Base-by-base conservation (phyloP, 106 monocot species). In the Acorus calamus region DNA sequence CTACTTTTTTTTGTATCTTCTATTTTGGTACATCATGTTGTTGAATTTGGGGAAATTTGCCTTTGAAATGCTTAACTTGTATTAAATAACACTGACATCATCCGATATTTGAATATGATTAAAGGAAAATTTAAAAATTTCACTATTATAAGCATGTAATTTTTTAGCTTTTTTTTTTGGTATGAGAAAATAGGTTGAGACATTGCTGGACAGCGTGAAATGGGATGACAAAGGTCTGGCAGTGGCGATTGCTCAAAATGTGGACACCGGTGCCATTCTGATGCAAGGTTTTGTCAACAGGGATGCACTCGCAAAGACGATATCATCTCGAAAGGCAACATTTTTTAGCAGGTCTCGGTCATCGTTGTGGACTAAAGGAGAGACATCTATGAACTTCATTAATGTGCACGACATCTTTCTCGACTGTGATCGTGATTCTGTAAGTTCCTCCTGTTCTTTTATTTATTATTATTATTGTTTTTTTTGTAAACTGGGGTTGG, bases 241-340 rank as follows among this genome's bases (percentile, higher is more conserved):
- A 42, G 91, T 98, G 56, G 88, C 96, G 42, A 92, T 98, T 60
- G 96, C 91, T 1, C 96, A 98, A 65, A 83, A 98, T 66, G 47
- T 88, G 51, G 91, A 98, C 58, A 98, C 91, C 51, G 96, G 96
- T 67, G 84, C 96, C 11, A 85, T 98, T 62, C 55, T 98, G 68
- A 98, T 98, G 96, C 96, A 98, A 56, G 96, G 96, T 0, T 98
- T 98, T 81, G 88, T 81, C 14, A 98, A 98, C 44, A 83, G 73
- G 60, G 83, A 91, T 8, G 91, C 96, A n/a, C 75, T 98, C 62
- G 75, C 65, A 9, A 76, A 53, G 11, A 98, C 96, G 6, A 88
- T 98, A 56, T 72, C 73, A 7, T 85, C 91, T 46, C 60, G 63
- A 4, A 87, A 88, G 73, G 96, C 96, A 8, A 98, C 96, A n/a